Conservation (phyloP, 129 eudicot species). For the Saussurea involucrata region DNA sequence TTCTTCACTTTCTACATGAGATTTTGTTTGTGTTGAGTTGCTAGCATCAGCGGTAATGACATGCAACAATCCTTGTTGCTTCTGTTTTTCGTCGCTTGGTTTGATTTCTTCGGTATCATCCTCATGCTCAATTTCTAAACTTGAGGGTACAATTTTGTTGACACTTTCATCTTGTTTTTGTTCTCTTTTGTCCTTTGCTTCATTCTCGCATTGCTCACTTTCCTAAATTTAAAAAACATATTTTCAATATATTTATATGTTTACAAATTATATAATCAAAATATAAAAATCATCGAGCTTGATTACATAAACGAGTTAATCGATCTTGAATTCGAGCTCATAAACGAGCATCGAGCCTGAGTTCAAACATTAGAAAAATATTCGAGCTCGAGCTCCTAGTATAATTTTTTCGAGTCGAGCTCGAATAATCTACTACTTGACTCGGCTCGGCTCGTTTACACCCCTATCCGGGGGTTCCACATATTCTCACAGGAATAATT, state of each 20-base stretch:
- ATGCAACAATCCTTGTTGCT: background rate
- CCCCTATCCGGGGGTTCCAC: too few species aligned
- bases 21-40: background rate
- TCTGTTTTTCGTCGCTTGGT: background rate
- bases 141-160: background rate
- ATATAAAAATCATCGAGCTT: too few species aligned
- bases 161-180: background rate
- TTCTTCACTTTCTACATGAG: background rate
- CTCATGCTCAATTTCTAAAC: background rate
- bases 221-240: background rate
- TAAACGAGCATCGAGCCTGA: too few species aligned
- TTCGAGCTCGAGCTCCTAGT: too few species aligned
- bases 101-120: constrained; percentile 10
- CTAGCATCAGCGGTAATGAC: background rate
- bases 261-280: too few species aligned
- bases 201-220: background rate
- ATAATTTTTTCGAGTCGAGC: too few species aligned
- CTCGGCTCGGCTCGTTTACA: too few species aligned
- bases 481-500: too few species aligned
- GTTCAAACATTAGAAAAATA: too few species aligned
- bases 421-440: too few species aligned
- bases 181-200: constrained; percentile 1
- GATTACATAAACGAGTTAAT: too few species aligned
- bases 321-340: too few species aligned
- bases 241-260: background rate